A percentile compares a stretch with the other conserved stretches of the same genome.
phyloP scores from a whole-genome alignment of 169 alveolate species.

The Cystoisospora suis region DNA sequence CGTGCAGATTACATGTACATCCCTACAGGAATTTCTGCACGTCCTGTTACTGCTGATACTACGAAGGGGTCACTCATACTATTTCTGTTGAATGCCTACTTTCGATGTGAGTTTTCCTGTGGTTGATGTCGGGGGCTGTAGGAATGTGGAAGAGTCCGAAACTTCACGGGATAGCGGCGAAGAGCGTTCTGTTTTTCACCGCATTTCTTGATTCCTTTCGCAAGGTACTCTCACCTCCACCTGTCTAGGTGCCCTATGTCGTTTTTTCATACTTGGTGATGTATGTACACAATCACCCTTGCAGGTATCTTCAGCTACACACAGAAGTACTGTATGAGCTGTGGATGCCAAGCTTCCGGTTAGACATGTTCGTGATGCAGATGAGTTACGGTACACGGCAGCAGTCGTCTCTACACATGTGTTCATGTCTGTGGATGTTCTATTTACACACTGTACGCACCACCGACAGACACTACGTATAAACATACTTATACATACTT shows the following conservation, averaged over 20 bases:
- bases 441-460: neutral
- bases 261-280: no score
- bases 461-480: neutral
- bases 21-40: neutral
- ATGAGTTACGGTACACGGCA: no score
- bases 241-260: no score
- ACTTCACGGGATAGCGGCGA: conserved; percentile 7
- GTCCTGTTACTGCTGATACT: neutral
- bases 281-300: no score
- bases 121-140: neutral
- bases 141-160: neutral
- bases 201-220: neutral
- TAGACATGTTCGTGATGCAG: no score
- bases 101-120: neutral
- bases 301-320: no score
- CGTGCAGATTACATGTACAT: neutral
- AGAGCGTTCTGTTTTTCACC: neutral
- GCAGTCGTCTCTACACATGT: neutral
- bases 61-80: no score
- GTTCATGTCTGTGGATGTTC: neutral
- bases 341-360: no score
- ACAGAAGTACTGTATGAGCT: no score
- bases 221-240: no score
- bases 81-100: neutral
- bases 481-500: neutral